Evolutionary conservation across 305 asterid species (phyloP), one percentile per base, ranked within the genome.

Genomic region (Ilex paraguariensis): DNA sequence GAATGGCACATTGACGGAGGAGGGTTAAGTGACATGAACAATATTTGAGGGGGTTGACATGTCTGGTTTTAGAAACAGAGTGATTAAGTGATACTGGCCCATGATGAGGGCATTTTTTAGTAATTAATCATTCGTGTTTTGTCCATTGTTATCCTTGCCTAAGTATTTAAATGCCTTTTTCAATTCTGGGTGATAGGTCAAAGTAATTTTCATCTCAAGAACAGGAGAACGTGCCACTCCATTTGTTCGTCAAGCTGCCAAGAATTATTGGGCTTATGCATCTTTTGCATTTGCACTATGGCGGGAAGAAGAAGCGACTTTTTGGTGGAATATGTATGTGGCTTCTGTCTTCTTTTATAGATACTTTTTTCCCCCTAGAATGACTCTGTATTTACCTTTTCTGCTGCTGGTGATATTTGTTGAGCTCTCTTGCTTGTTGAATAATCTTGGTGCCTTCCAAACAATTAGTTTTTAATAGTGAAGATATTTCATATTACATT

Each of bases 191-290:
- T 67, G 52, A 57, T 70, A 94, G 99, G 96, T 94, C 69, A 94
- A 79, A 80, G 95, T 90, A 65, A 83, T 94, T 69, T 78, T 90
- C 81, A 74, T 94, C 82, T 94, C 99, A 60, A 85, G 77, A 74
- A 83, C 95, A 14, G 99, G 99, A 74, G 96, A 94, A 73, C 95
- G 99, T 56, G 99, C 99, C 50, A 76, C 93, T 59, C 99, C 99
- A 53, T 80, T 88, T 69, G 75, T 90, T 66, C 99, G 99, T 62
- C 95, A 78, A 71, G 91, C 91, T 74, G 92, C 96, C 66, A 78
- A 61, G 77, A 77, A 72, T 57, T 88, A 94, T 73, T 77, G 82
- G 59, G 54, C 95, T 59, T 77, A 83, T 82, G 93, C 96, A 48
- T 68, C 84, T 62, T 94, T 90, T 66, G 99, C 88, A 61, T 88